Percentiles rank a stretch among this genome's conserved stretches.
Evolutionary conservation across 129 eudicot species (phyloP).

Genomic region (Smallanthus sonchifolius): DNA sequence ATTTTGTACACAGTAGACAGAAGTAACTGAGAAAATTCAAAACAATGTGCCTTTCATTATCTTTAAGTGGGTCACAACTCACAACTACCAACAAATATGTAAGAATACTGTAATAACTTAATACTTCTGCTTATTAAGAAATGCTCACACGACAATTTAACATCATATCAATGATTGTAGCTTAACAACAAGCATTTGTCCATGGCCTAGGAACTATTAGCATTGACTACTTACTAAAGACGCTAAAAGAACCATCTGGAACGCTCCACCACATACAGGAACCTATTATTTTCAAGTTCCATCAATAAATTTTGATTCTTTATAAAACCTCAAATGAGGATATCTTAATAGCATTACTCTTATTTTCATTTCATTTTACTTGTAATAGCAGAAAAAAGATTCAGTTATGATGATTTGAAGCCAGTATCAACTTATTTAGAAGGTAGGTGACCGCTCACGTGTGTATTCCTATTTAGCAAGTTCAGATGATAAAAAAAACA

Average conservation of each 20-base stretch:
- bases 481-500: not conserved
- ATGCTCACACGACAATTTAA: not conserved
- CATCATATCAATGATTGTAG: not conserved
- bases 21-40: not conserved
- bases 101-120: not conserved
- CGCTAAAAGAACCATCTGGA: slow-evolving; percentile 2
- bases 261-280: slow-evolving; percentile 11
- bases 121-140: not conserved
- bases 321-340: not conserved
- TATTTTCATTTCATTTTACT: not conserved
- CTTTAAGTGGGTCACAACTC: not conserved
- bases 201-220: slow-evolving; percentile 1
- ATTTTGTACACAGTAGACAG: not conserved
- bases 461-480: slow-evolving; percentile 4
- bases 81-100: not conserved
- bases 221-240: not conserved
- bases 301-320: not conserved
- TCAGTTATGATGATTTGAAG: slow-evolving; percentile 9
- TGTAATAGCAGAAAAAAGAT: not conserved
- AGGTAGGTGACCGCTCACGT: not conserved
- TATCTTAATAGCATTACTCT: not conserved
- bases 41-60: not conserved
- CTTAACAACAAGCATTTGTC: not conserved
- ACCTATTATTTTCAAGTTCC: not conserved
- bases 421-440: not conserved